Base-by-base conservation (phyloP, 1,284 basidiomycete genomes). In the Taiwanofungus camphoratus region DNA sequence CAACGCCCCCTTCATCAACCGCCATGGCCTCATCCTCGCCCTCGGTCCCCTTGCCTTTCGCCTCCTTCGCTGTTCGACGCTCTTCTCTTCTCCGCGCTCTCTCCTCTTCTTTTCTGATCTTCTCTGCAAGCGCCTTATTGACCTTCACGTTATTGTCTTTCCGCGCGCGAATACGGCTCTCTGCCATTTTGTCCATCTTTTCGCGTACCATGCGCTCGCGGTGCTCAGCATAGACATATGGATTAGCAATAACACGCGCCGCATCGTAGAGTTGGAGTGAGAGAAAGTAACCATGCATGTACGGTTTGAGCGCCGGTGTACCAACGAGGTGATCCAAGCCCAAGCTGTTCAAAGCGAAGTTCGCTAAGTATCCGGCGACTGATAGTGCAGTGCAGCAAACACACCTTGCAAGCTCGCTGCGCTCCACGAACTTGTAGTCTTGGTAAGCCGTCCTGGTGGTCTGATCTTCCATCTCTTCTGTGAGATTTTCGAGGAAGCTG, bases 221-320 rank as follows among this genome's bases (percentile, higher is more conserved):
- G 62, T 97, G 86, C 60, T 99, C 96, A 39, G 83, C 84, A 61
- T 98, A 98, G 3, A 86, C 92, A 60, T 92, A 95, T 0, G 96
- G 96, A 68, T 99, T 97, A 49, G 91, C 86, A 54, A 99, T 92
- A 55, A 97, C 78, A 26, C 94, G 83, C 1, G 96, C 96, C 40
- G 93, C 87, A 56, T 96, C 91, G 73, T 99, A 99, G 5, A 98
- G 78, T 58, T 92, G 88, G 64, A 99, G 81, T 8, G 92, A 88
- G 53, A 99, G 68, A 71, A 99, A 99, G 79, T 94, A 98, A 38
- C 96, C 96, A 66, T 99, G 96, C 95, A 99, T 98, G 69, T 99
- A 99, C 1, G 96, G 95, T 63, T 95, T 94, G 72, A 99, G 86
- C 12, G 90, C 80, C 9, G 92, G 83, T 1, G 93, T 96, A 41